These are phyloP conservation scores for Quercus tomentella DNA, from an alignment of 331 rosid genomes.

Conservation along the genomic window DNA sequence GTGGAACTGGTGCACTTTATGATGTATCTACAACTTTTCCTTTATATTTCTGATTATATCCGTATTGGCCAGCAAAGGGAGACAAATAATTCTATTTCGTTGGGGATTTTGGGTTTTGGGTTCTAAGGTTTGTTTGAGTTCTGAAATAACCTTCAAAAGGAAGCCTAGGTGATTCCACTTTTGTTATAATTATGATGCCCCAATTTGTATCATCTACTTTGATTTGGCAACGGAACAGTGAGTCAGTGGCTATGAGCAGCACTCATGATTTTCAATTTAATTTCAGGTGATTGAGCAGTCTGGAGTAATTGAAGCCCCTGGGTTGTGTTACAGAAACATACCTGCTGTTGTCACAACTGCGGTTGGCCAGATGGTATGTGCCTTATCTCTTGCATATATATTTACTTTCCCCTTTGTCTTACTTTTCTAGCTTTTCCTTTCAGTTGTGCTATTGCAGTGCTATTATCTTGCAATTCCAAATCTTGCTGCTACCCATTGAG, in stretches of 20 bases:
- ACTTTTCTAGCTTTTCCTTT: not conserved
- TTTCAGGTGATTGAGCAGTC: constrained; percentile 82
- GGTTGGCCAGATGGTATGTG: constrained; percentile 82
- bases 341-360: constrained; percentile 79
- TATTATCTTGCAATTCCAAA: not conserved
- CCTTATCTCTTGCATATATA: not conserved
- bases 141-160: not conserved
- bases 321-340: constrained; percentile 36
- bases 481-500: not conserved
- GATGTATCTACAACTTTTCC: not conserved
- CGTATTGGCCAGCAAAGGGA: not conserved
- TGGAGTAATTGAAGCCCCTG: constrained; percentile 64
- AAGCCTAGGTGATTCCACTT: not conserved
- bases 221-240: not conserved
- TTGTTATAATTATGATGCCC: not conserved
- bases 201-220: not conserved
- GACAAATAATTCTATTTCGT: not conserved
- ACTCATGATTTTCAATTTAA: not conserved
- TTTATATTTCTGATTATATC: not conserved
- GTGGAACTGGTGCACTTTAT: not conserved
- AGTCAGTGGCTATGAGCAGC: not conserved
- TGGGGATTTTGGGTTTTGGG: not conserved
- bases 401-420: not conserved
- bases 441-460: not conserved
- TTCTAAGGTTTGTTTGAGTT: not conserved